Evolutionary conservation across 345 rosid species (phyloP), one percentile per base, ranked within the genome.

Genomic region (Salix viminalis): DNA sequence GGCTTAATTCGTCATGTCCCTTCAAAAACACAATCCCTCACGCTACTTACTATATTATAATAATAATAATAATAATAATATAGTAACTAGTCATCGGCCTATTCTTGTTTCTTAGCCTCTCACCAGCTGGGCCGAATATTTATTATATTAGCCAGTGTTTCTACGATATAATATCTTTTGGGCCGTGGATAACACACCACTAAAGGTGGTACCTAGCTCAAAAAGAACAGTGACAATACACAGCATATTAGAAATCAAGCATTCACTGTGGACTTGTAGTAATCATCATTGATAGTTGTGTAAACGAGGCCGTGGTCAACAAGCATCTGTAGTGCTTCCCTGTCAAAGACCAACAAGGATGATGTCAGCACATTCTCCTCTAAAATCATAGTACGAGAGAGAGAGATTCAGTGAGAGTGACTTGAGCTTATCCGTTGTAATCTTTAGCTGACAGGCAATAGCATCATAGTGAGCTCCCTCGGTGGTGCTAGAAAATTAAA

Each of bases 201-300:
- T 1, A 34, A 5, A 34, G 37, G 37, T 0, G 5, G 6, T 5
- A 5, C 37, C 37, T 34, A 0, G 37, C 58, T 18, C 8, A 1
- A 19, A 6, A 50, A 16, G 58, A 50, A 5, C 19, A 18, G 58
- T 18, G 58, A 50, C 44, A 41, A 2, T 41, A 7, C 62, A 10
- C 11, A 24, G 24, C 62, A 3, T 56, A 9, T 23, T n/a, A 23
- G 66, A 56, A 23, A 28, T 90, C 89, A 92, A 7, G 82, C 94
- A 76, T 91, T 87, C 32, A 77, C 85, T 5, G 92, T 86, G 42
- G 97, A 89, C 75, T 89, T 93, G 80, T 69, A 95, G 87, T 89
- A 86, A 79, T 79, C 74, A 44, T 95, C 98, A 26, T 93, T 92
- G 6, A 73, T 83, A 0, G 92, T 86, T 0, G 96, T 81, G 87